phyloP scores from a whole-genome alignment of 306 rosid genomes.

The Senna tora region DNA sequence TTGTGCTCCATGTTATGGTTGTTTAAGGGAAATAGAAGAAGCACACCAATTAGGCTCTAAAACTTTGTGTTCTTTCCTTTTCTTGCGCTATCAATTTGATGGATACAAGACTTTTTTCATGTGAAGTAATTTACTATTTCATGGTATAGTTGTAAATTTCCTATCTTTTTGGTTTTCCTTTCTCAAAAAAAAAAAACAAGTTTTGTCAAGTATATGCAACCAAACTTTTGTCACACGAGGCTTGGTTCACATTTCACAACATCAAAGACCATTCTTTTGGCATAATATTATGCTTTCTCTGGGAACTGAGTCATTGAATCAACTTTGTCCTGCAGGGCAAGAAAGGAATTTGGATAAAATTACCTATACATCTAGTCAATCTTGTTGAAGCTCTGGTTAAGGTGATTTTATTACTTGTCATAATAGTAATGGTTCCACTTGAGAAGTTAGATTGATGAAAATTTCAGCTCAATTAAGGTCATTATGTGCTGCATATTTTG shows the following conservation, averaged over 20 bases:
- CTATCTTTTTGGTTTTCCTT: not conserved
- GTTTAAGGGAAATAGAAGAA: not conserved
- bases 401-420: constrained; percentile 43
- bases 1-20: not conserved
- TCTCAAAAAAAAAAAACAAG: not conserved
- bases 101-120: not conserved
- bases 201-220: constrained; percentile 9
- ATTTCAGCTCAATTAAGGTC: not conserved
- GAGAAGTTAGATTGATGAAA: constrained; percentile 12
- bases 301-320: constrained; percentile 17
- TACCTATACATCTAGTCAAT: constrained; percentile 64
- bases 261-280: not conserved
- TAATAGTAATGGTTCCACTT: constrained; percentile 6
- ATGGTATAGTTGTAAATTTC: not conserved
- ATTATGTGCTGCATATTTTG: constrained; percentile 6
- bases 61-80: constrained; percentile 2
- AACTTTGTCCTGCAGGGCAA: constrained; percentile 56
- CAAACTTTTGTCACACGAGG: constrained; percentile 1
- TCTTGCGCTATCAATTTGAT: constrained; percentile 2
- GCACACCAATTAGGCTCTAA: not conserved
- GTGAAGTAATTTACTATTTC: not conserved
- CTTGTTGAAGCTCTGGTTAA: constrained; percentile 67
- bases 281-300: constrained; percentile 21
- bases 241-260: not conserved
- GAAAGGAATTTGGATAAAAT: constrained; percentile 73